Percentiles rank a stretch among this genome's conserved stretches.
Conservation (phyloP, 805 yeast genomes). For the Sugiyamaella smithiae region DNA sequence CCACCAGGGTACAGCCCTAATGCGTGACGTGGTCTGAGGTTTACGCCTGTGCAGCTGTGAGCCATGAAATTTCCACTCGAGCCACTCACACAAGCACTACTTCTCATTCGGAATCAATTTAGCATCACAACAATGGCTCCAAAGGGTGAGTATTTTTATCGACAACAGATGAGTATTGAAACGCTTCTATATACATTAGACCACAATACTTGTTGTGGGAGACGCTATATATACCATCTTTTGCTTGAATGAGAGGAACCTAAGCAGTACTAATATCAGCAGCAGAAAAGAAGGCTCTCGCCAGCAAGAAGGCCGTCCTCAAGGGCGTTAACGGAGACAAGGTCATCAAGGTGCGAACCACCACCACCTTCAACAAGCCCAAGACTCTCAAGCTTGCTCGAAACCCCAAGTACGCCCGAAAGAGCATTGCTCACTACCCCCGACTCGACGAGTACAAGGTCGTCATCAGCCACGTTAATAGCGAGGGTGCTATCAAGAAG, state of each 20-base stretch:
- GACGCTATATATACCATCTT: no score
- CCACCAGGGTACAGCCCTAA: conserved; percentile 3
- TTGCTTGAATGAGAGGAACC: no score
- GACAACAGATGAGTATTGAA: no score
- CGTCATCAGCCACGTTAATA: conserved; percentile 90
- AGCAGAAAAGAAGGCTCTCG: conserved; percentile 72
- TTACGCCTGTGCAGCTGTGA: not conserved
- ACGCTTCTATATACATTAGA: no score
- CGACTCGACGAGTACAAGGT: conserved; percentile 96
- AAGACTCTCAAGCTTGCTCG: conserved; percentile 93
- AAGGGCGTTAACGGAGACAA: conserved; percentile 94
- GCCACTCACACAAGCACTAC: not conserved
- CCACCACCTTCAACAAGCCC: conserved; percentile 95
- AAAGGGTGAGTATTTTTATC: conserved; percentile 10
- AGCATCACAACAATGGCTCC: conserved; percentile 15
- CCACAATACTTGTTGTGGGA: no score
- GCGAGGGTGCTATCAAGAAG: conserved; percentile 99
- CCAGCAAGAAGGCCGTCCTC: conserved; percentile 98
- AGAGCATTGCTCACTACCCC: conserved; percentile 95
- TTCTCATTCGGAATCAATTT: conserved; percentile 5
- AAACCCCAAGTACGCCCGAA: conserved; percentile 91
- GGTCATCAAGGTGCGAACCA: conserved; percentile 89
- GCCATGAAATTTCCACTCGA: conserved; percentile 6
- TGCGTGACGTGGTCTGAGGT: not conserved
- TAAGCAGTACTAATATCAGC: conserved; percentile 25